Base-by-base conservation (phyloP, 2,329 filamentous ascomycete species). In the Neofusicoccum ribis region DNA sequence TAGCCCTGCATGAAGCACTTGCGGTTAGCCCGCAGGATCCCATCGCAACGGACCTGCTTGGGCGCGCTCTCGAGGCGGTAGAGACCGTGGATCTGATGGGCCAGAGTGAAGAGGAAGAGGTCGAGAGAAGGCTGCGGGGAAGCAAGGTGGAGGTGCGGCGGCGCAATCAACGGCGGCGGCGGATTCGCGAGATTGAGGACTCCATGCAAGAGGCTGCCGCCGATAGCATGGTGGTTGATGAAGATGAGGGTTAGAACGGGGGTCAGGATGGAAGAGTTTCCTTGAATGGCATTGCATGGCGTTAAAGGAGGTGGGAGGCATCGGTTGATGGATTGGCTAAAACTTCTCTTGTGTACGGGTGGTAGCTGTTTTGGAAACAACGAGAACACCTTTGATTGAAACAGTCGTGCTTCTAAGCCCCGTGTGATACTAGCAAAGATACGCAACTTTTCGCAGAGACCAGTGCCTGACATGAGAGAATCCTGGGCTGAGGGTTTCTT, bases 1-100 rank as follows among this genome's bases (percentile, higher is more conserved):
- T 89, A 9, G 88, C 92, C 2, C 81, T 98, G 31, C 95, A 98
- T 70, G 91, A 97, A 79, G 91, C 91, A 1, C 83, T 95, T 15
- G 90, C 91, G 0, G 88, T 94, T 23, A 85, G 86, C 39, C 90
- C 91, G 0, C 91, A 95, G 77, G 91, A 95, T 72, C 88, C 90
- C 5, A 89, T 93, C 69, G 91, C 91, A 2, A 93, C 90, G 0
- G 91, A 95, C 74, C 79, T 95, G 58, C 80, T 95, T 37, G 88
- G 87, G 71, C 89, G 89, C 73, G 90, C 91, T 3, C 78, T 81
- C 7, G 81, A 81, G 3, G 79, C 79, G 37, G 63, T 64, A 0
- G 73, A 63, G 51, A 46, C 44, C 9, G 50, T 65, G 14, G 37
- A 50, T 9, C 17, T 69, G 27, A 67, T 67, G 67, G 68, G 59